Evolutionary conservation across 1,139 yeast species (phyloP).

Genomic region (Meyerozyma athensensis): DNA sequence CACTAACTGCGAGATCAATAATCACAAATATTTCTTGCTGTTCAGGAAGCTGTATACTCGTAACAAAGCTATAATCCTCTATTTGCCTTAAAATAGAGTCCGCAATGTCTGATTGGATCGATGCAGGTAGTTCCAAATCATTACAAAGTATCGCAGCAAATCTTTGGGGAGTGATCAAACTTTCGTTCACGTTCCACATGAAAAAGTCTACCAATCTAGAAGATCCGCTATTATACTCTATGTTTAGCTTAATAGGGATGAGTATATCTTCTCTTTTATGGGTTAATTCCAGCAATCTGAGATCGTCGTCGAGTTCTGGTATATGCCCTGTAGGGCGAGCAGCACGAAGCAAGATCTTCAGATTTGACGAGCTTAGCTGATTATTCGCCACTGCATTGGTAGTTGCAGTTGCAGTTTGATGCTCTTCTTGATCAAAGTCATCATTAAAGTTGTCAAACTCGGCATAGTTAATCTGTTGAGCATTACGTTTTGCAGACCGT

Average conservation of each 20-base stretch:
- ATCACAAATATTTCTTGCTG: slow-evolving; percentile 73
- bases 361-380: slow-evolving; percentile 25
- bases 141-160: slow-evolving; percentile 76
- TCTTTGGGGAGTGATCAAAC: slow-evolving; percentile 73
- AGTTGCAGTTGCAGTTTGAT: slow-evolving; percentile 20
- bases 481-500: slow-evolving; percentile 70
- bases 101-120: slow-evolving; percentile 61
- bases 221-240: slow-evolving; percentile 62
- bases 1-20: slow-evolving; percentile 74
- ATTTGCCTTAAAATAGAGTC: slow-evolving; percentile 74
- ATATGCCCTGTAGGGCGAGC: slow-evolving; percentile 32
- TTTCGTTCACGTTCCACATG: slow-evolving; percentile 86
- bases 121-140: slow-evolving; percentile 74
- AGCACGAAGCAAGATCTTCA: slow-evolving; percentile 28
- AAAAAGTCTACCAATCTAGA: slow-evolving; percentile 71
- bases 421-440: slow-evolving; percentile 70
- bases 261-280: slow-evolving; percentile 39
- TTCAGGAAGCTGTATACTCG: slow-evolving; percentile 57
- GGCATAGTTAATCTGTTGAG: slow-evolving; percentile 76
- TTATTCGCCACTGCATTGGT: slow-evolving; percentile 17
- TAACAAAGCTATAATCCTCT: slow-evolving; percentile 57
- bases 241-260: slow-evolving; percentile 73
- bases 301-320: slow-evolving; percentile 16
- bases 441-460: slow-evolving; percentile 57
- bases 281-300: slow-evolving; percentile 17